A percentile compares a stretch with the other conserved stretches of the same genome.
phyloP scores from a whole-genome alignment of 2,329 filamentous ascomycete species.

The Colletotrichum tofieldiae region DNA sequence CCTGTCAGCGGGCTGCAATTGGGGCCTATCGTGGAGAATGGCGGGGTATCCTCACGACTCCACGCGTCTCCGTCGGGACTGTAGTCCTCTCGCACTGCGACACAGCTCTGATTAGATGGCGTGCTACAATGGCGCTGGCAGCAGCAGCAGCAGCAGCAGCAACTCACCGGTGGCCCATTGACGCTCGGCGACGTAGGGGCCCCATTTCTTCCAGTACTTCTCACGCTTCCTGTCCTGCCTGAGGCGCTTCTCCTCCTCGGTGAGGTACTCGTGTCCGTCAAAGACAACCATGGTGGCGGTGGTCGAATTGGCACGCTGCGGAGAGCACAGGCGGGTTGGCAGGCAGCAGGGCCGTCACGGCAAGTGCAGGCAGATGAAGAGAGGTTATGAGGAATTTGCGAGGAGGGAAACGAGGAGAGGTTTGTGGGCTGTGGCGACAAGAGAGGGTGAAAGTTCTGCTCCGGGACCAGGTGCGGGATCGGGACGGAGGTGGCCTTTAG shows the following conservation, averaged over 20 bases:
- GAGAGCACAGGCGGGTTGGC: conserved; percentile 10
- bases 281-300: conserved; percentile 82
- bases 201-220: conserved; percentile 99
- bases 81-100: conserved; percentile 90
- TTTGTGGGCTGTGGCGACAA: conserved; percentile 36
- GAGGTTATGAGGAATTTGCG: conserved; percentile 25
- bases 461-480: conserved; percentile 26
- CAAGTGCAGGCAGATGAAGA: conserved; percentile 23
- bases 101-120: conserved; percentile 29
- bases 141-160: conserved; percentile 27
- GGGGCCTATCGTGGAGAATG: conserved; percentile 37
- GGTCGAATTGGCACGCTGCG: conserved; percentile 22
- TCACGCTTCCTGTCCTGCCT: conserved; percentile 85
- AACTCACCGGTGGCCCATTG: conserved; percentile 92
- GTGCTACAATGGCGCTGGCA: neutral
- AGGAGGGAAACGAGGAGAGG: conserved; percentile 21
- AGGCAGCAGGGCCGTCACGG: conserved; percentile 23
- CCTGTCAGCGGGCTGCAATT: conserved; percentile 43
- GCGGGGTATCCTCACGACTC: conserved; percentile 79
- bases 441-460: conserved; percentile 18
- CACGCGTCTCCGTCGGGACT: conserved; percentile 91
- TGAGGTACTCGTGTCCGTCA: conserved; percentile 89
- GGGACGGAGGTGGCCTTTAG: conserved; percentile 37
- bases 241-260: conserved; percentile 91
- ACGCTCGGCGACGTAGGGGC: conserved; percentile 91